A percentile compares a stretch with the other conserved stretches of the same genome.
These are phyloP conservation scores for Santalum album DNA, from an alignment of 164 flowering plant species.

Conservation along the genomic window DNA sequence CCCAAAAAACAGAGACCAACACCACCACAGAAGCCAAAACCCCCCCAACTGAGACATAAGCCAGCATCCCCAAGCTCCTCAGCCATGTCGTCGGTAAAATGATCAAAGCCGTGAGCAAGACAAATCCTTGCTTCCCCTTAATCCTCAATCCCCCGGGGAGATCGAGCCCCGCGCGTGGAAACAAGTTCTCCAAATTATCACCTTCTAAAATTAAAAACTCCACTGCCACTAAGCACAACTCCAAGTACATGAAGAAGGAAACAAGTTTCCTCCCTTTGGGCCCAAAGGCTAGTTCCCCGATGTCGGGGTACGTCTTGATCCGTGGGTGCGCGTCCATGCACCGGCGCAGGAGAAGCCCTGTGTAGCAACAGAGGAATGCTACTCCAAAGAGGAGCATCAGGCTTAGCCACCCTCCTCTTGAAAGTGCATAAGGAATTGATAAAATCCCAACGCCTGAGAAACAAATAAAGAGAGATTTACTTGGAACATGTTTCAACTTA, in stretches of 20 bases:
- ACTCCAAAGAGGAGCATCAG: constrained; percentile 30
- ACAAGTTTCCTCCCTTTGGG: constrained; percentile 29
- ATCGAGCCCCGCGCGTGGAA: constrained; percentile 24
- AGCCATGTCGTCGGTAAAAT: constrained; percentile 48
- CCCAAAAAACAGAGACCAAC: constrained; percentile 30
- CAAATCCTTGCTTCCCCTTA: constrained; percentile 31
- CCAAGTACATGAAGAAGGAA: constrained; percentile 34
- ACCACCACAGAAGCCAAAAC: constrained; percentile 34
- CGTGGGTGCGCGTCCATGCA: constrained; percentile 41
- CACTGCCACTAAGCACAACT: constrained; percentile 36
- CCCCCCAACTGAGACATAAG: constrained; percentile 51
- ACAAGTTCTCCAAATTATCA: constrained; percentile 41
- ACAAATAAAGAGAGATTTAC: not conserved
- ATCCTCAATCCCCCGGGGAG: constrained; percentile 15
- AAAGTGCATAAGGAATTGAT: constrained; percentile 60
- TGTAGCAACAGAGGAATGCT: constrained; percentile 43
- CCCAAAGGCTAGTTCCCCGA: constrained; percentile 39
- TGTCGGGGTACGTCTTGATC: constrained; percentile 50
- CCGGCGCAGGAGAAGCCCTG: constrained; percentile 39
- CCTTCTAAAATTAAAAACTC: constrained; percentile 58
- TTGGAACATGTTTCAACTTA: not conserved
- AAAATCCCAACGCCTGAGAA: constrained; percentile 64
- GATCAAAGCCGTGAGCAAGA: constrained; percentile 28
- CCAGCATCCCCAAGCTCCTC: constrained; percentile 24
- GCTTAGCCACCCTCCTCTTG: constrained; percentile 66